phyloP scores from a whole-genome alignment of 1,139 yeast species.

The Candida mesenterica region DNA sequence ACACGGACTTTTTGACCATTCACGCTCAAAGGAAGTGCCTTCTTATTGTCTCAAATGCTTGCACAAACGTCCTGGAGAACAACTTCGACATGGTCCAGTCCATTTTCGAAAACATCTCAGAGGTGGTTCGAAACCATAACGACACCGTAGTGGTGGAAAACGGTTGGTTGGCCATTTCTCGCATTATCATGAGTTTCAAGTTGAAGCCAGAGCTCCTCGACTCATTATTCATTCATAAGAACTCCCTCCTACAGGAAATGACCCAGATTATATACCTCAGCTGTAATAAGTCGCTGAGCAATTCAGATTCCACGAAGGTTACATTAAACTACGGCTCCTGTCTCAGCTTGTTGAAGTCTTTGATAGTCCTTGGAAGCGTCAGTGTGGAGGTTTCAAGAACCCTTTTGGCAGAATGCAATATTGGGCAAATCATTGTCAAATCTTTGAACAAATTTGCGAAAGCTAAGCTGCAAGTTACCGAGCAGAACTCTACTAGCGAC shows the following conservation, averaged over 20 bases:
- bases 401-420: slow-evolving; percentile 37
- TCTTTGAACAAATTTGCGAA: slow-evolving; percentile 43
- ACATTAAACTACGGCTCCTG: slow-evolving; percentile 32
- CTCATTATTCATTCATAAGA: slow-evolving; percentile 36
- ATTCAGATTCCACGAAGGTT: slow-evolving; percentile 16
- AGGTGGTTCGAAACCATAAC: slow-evolving; percentile 55
- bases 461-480: slow-evolving; percentile 3
- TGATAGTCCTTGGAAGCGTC: slow-evolving; percentile 35
- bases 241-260: slow-evolving; percentile 26
- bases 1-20: slow-evolving; percentile 82
- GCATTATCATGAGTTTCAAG: slow-evolving; percentile 56
- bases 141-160: slow-evolving; percentile 68
- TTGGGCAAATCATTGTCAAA: slow-evolving; percentile 43
- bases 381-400: slow-evolving; percentile 42
- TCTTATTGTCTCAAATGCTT: slow-evolving; percentile 73
- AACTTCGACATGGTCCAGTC: slow-evolving; percentile 52
- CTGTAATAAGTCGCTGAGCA: slow-evolving; percentile 24
- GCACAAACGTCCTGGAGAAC: slow-evolving; percentile 45
- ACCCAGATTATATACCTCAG: slow-evolving; percentile 28
- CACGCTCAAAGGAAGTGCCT: slow-evolving; percentile 89
- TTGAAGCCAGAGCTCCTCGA: slow-evolving; percentile 45
- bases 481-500: not conserved
- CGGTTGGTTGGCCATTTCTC: slow-evolving; percentile 66
- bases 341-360: slow-evolving; percentile 41
- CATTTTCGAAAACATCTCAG: slow-evolving; percentile 61